Conservation (phyloP, 345 rosid species). For the Psidium friedrichsthalianum region DNA sequence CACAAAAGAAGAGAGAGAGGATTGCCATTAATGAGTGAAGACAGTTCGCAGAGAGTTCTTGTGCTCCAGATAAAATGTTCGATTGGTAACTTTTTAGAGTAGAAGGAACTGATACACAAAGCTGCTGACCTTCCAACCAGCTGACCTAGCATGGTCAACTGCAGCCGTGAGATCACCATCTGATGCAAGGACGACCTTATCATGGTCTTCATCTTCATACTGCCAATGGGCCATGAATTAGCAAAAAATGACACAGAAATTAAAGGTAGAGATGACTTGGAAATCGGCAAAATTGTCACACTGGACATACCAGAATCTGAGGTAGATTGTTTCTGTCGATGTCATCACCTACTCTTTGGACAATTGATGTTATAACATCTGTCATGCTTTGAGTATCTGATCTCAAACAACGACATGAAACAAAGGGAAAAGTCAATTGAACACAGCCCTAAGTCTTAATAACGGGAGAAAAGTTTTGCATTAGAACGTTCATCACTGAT, state of each 20-base stretch:
- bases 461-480: background rate
- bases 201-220: constrained; percentile 98
- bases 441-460: background rate
- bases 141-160: constrained; percentile 82
- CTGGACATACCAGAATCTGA: constrained; percentile 58
- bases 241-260: background rate
- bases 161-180: constrained; percentile 81
- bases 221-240: constrained; percentile 13
- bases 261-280: background rate
- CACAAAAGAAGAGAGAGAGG: too few species aligned
- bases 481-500: background rate
- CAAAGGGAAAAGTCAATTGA: background rate
- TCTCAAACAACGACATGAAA: constrained; percentile 2
- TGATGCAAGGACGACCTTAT: constrained; percentile 81
- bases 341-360: constrained; percentile 84
- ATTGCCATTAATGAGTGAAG: background rate
- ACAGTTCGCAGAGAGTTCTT: background rate
- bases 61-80: background rate
- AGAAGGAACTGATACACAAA: background rate
- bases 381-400: constrained; percentile 71
- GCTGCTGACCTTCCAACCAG: constrained; percentile 75
- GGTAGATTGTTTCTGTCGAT: constrained; percentile 72
- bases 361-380: constrained; percentile 65
- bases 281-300: background rate
- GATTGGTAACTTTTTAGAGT: background rate